Evolutionary conservation across 2,329 filamentous ascomycete species (phyloP), one percentile per base, ranked within the genome.

Genomic region (Meredithiella fracta): DNA sequence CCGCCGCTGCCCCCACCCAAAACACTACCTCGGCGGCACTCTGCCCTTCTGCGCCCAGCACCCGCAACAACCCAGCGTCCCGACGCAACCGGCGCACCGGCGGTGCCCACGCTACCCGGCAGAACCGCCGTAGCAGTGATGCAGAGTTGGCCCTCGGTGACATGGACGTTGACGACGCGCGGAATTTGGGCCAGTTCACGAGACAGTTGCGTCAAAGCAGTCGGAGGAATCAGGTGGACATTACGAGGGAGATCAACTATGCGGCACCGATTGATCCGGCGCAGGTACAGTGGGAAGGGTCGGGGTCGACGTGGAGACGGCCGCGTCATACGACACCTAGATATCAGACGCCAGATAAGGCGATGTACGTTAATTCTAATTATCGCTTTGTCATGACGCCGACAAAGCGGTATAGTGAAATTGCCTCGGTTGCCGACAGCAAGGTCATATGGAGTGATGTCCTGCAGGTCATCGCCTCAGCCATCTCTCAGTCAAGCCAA

Each of bases 301-400:
- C 15, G 3, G 40, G 20, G 9, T 25, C 20, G 9, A 52, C 22
- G 83, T 84, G 22, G 79, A 82, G 59, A 76, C 76, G 63, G 77
- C 22, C 44, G 8, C 44, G 79, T 67, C 70, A 75, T 56, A 68
- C 73, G 61, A 68, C 72, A 52, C 70, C 75, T 59, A 89, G 90
- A 25, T 86, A 95, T 67, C 89, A 96, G 68, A 82, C 87, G 14
- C 79, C 82, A 47, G 92, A 98, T 68, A 97, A 97, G 71, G 85
- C 90, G 58, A 82, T 86, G 75, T 91, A 77, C 57, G 77, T 98
- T 15, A 90, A 98, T 67, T 89, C 92, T 61, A 98, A 98, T 68
- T 98, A 98, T 66, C 85, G 92, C 56, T 98, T 98, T 67, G 85
- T 98, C 58, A 90, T 98, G 53, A 83, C 87, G 59, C 91, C 92